These are phyloP conservation scores for Aspergillus incahuasiensis DNA, from an alignment of 495 filamentous ascomycete species.

Conservation along the genomic window DNA sequence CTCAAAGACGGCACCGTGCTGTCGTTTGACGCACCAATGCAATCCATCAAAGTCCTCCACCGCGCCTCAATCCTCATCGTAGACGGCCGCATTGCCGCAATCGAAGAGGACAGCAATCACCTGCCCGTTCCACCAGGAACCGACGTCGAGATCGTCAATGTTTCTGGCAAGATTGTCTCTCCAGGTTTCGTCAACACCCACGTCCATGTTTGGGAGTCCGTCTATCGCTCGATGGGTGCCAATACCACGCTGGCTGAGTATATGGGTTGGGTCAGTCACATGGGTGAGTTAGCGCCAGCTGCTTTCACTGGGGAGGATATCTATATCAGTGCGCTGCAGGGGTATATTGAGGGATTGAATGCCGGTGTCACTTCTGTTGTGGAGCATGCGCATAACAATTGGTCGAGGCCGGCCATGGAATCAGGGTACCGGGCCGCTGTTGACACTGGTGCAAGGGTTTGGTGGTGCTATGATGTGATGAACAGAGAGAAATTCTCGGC, in stretches of 20 bases:
- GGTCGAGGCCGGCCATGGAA: not conserved
- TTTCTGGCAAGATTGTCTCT: constrained; percentile 6
- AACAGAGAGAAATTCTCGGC: not conserved
- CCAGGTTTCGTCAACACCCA: constrained; percentile 8
- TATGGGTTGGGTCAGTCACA: not conserved
- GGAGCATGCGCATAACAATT: constrained; percentile 4
- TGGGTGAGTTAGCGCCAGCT: not conserved
- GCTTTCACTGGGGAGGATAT: not conserved
- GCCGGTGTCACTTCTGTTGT: not conserved
- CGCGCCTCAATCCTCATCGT: constrained; percentile 36
- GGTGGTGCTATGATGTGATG: constrained; percentile 7
- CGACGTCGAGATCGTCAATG: constrained; percentile 38
- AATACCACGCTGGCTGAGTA: not conserved
- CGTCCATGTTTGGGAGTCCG: constrained; percentile 2
- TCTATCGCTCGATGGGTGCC: not conserved
- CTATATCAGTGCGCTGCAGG: not conserved
- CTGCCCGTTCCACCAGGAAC: constrained; percentile 3
- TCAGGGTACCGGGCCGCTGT: not conserved
- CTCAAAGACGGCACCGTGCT: constrained; percentile 38
- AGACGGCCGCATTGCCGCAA: constrained; percentile 33
- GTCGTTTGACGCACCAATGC: constrained; percentile 29
- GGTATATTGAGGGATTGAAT: constrained; percentile 4
- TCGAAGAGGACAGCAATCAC: constrained; percentile 15
- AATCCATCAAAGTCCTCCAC: constrained; percentile 33
- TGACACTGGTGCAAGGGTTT: not conserved